Evolutionary conservation across 2,329 filamentous ascomycete species (phyloP).

Genomic region (Didymella segeticola): DNA sequence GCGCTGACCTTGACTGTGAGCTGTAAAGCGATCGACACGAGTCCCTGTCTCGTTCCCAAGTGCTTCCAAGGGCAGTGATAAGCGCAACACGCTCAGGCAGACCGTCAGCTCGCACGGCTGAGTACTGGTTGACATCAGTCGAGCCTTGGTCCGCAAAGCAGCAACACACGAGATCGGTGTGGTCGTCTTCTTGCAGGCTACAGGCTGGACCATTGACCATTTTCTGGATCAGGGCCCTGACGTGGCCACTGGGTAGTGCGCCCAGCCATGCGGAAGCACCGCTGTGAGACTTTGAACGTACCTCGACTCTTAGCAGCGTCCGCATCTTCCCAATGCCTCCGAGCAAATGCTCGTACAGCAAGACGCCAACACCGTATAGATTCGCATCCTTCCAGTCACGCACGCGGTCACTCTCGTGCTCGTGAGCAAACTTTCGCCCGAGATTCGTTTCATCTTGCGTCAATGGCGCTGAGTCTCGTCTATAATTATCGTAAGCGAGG

Average conservation of each 20-base stretch:
- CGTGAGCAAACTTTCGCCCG: background rate
- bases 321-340: slow-evolving; percentile 3
- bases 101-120: slow-evolving; percentile 34
- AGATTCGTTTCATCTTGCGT: slow-evolving; percentile 20
- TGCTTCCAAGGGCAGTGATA: slow-evolving; percentile 23
- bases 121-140: slow-evolving; percentile 28
- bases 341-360: background rate
- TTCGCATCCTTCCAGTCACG: background rate
- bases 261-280: slow-evolving; percentile 16
- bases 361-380: background rate
- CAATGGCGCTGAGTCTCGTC: slow-evolving; percentile 18
- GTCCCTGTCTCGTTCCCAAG: slow-evolving; percentile 16
- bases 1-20: slow-evolving; percentile 7
- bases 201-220: slow-evolving; percentile 12
- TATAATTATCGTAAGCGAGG: slow-evolving; percentile 29
- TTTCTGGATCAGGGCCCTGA: slow-evolving; percentile 18
- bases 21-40: slow-evolving; percentile 23
- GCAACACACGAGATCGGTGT: slow-evolving; percentile 10
- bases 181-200: slow-evolving; percentile 18
- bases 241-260: slow-evolving; percentile 24
- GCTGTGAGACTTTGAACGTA: slow-evolving; percentile 13
- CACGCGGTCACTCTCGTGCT: background rate
- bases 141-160: slow-evolving; percentile 8
- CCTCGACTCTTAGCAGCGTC: slow-evolving; percentile 21
- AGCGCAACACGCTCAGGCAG: slow-evolving; percentile 17